Conservation (phyloP, 2,329 filamentous ascomycete species). For the Madurella mycetomatis region DNA sequence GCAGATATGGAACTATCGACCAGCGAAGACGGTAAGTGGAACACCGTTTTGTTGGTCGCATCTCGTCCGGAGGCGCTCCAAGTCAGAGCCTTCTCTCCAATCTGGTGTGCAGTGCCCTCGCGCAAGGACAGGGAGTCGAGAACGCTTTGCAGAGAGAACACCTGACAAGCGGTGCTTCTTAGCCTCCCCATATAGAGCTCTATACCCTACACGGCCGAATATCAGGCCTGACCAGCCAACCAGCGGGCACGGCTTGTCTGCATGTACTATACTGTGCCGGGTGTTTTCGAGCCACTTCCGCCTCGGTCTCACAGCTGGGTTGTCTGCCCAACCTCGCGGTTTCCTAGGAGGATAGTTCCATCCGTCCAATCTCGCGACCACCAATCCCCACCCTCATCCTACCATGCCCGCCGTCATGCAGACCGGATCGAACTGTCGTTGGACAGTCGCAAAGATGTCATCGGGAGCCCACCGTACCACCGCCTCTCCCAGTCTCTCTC, state of each 20-base stretch:
- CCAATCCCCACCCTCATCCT: constrained; percentile 12
- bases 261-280: constrained; percentile 8
- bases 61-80: not conserved
- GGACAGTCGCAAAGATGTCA: constrained; percentile 18
- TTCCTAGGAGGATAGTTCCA: not conserved
- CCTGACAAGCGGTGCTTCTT: constrained; percentile 3
- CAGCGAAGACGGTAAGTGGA: no score
- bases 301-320: constrained; percentile 12
- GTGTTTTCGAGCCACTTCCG: constrained; percentile 2
- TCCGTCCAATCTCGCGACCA: constrained; percentile 12
- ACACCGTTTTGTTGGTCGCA: not conserved
- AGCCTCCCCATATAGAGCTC: constrained; percentile 11
- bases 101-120: not conserved
- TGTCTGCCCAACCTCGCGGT: constrained; percentile 20
- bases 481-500: not conserved
- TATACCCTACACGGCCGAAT: constrained; percentile 13
- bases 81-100: not conserved
- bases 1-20: not conserved
- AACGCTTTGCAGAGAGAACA: not conserved
- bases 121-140: no score
- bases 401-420: constrained; percentile 14
- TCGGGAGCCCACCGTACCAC: constrained; percentile 9
- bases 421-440: constrained; percentile 18
- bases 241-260: constrained; percentile 4
- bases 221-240: constrained; percentile 8